Conservation (phyloP, 345 rosid genomes). For the Capsella bursapastoris region DNA sequence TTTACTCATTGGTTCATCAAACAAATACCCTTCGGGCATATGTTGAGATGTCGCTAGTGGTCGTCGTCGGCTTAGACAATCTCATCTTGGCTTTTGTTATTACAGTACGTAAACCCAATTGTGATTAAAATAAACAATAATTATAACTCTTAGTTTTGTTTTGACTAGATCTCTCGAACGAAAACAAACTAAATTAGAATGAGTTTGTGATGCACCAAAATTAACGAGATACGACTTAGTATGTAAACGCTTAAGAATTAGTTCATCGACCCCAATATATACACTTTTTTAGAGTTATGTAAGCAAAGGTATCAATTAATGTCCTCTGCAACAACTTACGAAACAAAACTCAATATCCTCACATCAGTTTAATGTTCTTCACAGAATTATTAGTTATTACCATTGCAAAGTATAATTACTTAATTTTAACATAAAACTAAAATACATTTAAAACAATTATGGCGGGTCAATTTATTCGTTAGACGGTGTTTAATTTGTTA, state of each 20-base stretch:
- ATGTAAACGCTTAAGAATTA: not conserved
- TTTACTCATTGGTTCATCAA: constrained; percentile 10
- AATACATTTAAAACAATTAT: not conserved
- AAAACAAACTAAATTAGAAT: not conserved
- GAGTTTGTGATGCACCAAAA: not conserved
- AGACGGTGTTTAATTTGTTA: constrained; percentile 18
- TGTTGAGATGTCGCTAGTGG: constrained; percentile 25
- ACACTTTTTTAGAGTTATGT: too few species aligned
- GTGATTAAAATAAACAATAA: not conserved
- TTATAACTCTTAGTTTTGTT: not conserved
- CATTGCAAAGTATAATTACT: not conserved
- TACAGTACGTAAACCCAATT: not conserved
- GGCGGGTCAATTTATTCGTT: not conserved
- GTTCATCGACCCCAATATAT: too few species aligned
- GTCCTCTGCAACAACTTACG: not conserved
- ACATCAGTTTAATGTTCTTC: not conserved
- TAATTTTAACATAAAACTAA: not conserved
- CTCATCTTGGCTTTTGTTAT: constrained; percentile 7
- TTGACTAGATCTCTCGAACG: not conserved
- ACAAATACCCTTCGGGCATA: constrained; percentile 12
- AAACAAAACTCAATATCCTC: not conserved
- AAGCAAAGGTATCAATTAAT: constrained; percentile 3
- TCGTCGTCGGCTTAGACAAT: not conserved
- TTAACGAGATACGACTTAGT: not conserved
- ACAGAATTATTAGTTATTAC: not conserved